Base-by-base conservation (phyloP, 257 asterid species). In the Linaria vulgaris region DNA sequence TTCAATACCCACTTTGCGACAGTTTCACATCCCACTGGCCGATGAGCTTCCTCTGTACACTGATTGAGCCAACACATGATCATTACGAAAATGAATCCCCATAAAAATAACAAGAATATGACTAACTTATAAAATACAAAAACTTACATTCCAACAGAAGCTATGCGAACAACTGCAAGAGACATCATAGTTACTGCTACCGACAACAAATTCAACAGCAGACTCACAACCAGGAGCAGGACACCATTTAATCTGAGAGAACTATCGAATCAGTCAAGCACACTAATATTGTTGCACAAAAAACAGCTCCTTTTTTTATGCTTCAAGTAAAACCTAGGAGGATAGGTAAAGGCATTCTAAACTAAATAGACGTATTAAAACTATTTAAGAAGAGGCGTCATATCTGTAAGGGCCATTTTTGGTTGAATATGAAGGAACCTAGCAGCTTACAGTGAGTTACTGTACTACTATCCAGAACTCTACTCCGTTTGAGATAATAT, bases 41-140 rank as follows among this genome's bases (percentile, higher is more conserved):
- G 90, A 77, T 94, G 99, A 59, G 99, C 99, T 78, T 94, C 99
- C 84, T 94, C 99, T 30, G 88, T 85, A 73, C 99, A 94, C 99
- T 94, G 83, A 59, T 59, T 23, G 66, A 37, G 64, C 65, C 69
- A 80, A 68, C 63, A 59, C 45, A 16, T 20, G 48, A 59, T 52
- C 65, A 56, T 68, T 41, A 52, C 57, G 54, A 48, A 44, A 44
- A 70, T 54, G 45, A 60, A 47, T 64, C 53, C 69, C 37, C 49
- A 59, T 41, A 43, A 67, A 64, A 41, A 58, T 20, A 63, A 63
- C 54, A 70, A 46, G 12, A 61, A 58, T 31, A 58, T 64, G 17
- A 44, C 12, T 37, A 56, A 52, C 44, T n/a, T 56, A 79, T 56
- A 55, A 64, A 48, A 56, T 69, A 67, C 12, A 30, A 56, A 58